These are phyloP conservation scores for Cryptococcus neoformans DNA, from an alignment of 1,284 basidiomycete species.

Conservation along the genomic window DNA sequence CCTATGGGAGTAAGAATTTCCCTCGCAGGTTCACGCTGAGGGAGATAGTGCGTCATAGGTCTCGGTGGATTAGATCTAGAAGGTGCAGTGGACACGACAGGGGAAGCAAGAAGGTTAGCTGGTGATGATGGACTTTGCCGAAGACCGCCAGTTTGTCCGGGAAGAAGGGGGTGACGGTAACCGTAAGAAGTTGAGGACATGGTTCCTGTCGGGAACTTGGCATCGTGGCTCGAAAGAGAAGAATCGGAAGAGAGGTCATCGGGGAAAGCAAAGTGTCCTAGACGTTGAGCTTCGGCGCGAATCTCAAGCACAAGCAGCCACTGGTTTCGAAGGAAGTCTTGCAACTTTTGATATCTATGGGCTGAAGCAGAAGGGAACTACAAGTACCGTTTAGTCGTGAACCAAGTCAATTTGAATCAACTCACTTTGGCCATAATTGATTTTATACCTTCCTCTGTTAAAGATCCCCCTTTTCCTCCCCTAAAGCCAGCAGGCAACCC, in stretches of 20 bases:
- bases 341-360: slow-evolving; percentile 54
- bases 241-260: slow-evolving; percentile 13
- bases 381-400: slow-evolving; percentile 1
- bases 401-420: slow-evolving; percentile 5
- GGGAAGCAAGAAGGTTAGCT: slow-evolving; percentile 16
- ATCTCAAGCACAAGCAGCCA: slow-evolving; percentile 47
- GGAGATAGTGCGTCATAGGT: slow-evolving; percentile 39
- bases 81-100: slow-evolving; percentile 2
- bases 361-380: slow-evolving; percentile 55
- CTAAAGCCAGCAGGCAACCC: slow-evolving; percentile 43
- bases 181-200: slow-evolving; percentile 12
- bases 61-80: slow-evolving; percentile 11
- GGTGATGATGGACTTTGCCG: slow-evolving; percentile 44
- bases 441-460: slow-evolving; percentile 52
- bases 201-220: slow-evolving; percentile 4
- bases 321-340: slow-evolving; percentile 54
- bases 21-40: slow-evolving; percentile 26
- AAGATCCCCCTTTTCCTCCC: slow-evolving; percentile 57
- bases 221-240: slow-evolving; percentile 25
- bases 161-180: slow-evolving; percentile 16
- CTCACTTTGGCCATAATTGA: slow-evolving; percentile 52
- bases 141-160: neutral
- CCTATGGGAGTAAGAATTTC: neutral
- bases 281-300: slow-evolving; percentile 32
- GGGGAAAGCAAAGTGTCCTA: slow-evolving; percentile 37